phyloP scores from a whole-genome alignment of 148 eudicot species.

The Chenopodium formosanum region DNA sequence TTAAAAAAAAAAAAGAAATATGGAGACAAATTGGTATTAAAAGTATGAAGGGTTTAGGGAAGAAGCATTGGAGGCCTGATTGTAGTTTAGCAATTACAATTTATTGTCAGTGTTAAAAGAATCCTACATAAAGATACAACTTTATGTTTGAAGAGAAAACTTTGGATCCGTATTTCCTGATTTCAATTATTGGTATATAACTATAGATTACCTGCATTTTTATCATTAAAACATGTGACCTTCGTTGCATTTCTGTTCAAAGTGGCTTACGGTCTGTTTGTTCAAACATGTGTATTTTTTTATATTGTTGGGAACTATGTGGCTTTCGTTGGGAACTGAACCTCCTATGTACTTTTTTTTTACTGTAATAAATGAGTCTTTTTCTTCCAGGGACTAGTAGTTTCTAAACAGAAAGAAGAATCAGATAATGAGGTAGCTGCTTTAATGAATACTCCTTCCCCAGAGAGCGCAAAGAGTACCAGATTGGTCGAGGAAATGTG shows the following conservation, averaged over 20 bases:
- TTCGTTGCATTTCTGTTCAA: no score
- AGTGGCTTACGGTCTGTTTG: no score
- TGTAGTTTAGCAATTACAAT: neutral
- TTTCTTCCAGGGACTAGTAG: slow-evolving; percentile 63
- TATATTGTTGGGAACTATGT: neutral
- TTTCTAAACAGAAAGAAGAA: slow-evolving; percentile 47
- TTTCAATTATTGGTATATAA: neutral
- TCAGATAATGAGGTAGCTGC: slow-evolving; percentile 24
- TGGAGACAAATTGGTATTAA: neutral
- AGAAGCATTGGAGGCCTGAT: neutral
- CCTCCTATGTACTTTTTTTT: no score
- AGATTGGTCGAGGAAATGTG: slow-evolving; percentile 55
- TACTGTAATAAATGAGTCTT: neutral
- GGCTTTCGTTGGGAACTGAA: neutral
- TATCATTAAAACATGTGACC: neutral
- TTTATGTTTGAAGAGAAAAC: no score
- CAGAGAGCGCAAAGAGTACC: slow-evolving; percentile 27
- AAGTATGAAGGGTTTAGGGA: neutral
- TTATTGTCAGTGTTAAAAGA: neutral
- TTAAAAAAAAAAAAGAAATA: no score
- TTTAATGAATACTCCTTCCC: slow-evolving; percentile 16
- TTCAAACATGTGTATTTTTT: no score
- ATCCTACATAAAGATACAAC: neutral
- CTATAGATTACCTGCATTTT: neutral
- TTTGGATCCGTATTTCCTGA: neutral